Evolutionary conservation across 768 basidiomycete species (phyloP), one percentile per base, ranked within the genome.

Genomic region (Melanogaster broomeanus): DNA sequence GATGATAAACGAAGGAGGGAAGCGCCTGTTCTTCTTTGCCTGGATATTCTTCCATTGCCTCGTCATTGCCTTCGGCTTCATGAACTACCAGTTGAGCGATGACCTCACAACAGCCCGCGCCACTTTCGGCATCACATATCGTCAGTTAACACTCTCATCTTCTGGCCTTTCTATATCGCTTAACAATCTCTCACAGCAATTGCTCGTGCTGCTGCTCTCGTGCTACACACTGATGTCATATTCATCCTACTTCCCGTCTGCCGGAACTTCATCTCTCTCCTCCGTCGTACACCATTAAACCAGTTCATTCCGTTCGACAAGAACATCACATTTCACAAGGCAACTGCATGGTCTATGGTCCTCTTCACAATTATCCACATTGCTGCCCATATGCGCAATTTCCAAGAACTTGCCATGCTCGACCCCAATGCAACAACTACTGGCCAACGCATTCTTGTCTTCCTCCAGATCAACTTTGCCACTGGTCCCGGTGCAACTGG

Each of bases 241-340:
- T 91, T 96, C 76, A 94, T 98, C 69, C 84, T 98, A 44, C 81
- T 98, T 27, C 96, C 95, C 24, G 82, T 98, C 66, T 98, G 95
- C 79, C 85, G 95, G 54, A 95, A 93, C 74, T 93, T 97, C 73
- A 82, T 97, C 69, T 95, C 93, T 21, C 60, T 95, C 41, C 78
- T 96, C 42, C 88, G 96, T 24, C 84, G 86, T 47, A 93, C 92
- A 1, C 83, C 93, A 3, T 75, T 98, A 52, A 91, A 90, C 73
- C 78, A 82, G 57, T 70, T 93, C 72, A 90, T 96, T 56, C 93
- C 93, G 19, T 96, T 98, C 65, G 94, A 96, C 77, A 89, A 93
- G 76, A 93, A 88, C 66, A 83, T 97, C 69, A 83, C 84, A 7
- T 87, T 97, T 68, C 94, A 93, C 77, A 93, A 92, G 67, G 84